Base-by-base conservation (phyloP, 768 basidiomycete genomes). In the Psilocybe subaeruginosa region DNA sequence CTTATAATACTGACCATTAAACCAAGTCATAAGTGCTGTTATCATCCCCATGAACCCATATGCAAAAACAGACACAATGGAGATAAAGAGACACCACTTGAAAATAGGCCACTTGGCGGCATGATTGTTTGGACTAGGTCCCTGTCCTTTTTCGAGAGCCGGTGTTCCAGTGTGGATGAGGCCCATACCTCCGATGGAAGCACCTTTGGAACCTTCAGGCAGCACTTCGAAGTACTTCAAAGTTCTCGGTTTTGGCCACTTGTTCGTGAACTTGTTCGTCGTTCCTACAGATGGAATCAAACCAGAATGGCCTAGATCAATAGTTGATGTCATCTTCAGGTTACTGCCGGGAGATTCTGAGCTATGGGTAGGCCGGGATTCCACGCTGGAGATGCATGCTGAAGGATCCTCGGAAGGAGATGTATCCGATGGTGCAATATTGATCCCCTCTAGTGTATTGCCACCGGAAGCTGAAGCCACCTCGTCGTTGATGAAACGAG, bases 61-160 rank as follows among this genome's bases (percentile, higher is more conserved):
- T 0, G 70, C 70, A 55, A 90, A 82, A 47, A 90, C 82, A 7
- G 78, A 77, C 27, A 75, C 70, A 3, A 87, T 78, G 3, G 88
- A 89, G 14, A 85, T 50, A 16, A 89, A 67, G 45, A 91, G 71
- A 29, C 77, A 79, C 84, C 85, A 87, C 72, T 90, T 91, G 68
- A 81, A 81, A n/a, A 60, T 56, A 14, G 85, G 85, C 90, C 90
- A 90, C n/a, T 72, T 66, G 35, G 76, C 78, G 12, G 78, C 67
- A 35, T 70, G 66, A 52, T 78, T 76, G 8, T 78, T 76, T 7
- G 78, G 64, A n/a, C 76, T 79, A 47, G 78, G 66, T 1, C 76
- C 79, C 29, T 67, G 67, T 16, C 71, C 71, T 62, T 68, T 66
- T 50, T 72, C 71, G 23, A 72, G 63, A 61, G 70, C 72, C 8